A percentile compares a stretch with the other conserved stretches of the same genome.
Conservation (phyloP, 441 rosid genomes). For the Corymbia calophylla region DNA sequence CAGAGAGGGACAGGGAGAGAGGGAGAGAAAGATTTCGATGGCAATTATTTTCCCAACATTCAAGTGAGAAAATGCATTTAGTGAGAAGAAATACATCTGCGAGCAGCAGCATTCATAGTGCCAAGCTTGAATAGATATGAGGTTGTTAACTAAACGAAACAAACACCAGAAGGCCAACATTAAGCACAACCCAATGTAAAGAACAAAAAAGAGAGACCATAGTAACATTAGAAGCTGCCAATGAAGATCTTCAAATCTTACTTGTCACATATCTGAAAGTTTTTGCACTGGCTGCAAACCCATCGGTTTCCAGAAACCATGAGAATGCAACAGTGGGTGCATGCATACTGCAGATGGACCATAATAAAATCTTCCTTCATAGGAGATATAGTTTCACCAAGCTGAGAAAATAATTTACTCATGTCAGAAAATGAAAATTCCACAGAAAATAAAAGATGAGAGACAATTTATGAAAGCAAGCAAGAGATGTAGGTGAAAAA, state of each 20-base stretch:
- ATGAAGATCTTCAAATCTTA: conserved; percentile 24
- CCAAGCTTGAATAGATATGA: neutral
- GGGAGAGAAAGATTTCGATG: neutral
- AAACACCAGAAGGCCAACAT: neutral
- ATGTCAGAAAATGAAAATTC: neutral
- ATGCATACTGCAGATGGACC: conserved; percentile 95
- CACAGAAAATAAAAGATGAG: neutral
- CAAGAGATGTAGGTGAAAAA: conserved; percentile 7
- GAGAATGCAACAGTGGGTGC: conserved; percentile 78
- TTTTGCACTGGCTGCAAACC: conserved; percentile 95
- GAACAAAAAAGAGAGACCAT: neutral
- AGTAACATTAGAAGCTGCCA: neutral
- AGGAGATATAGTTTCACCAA: conserved; percentile 96
- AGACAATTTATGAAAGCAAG: neutral
- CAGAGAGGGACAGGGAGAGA: too few relatives aligned
- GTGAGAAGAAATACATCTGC: neutral
- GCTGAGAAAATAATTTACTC: conserved; percentile 38
- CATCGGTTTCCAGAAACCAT: conserved; percentile 93
- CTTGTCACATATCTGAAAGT: conserved; percentile 94
- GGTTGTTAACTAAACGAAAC: neutral
- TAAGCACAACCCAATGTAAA: neutral
- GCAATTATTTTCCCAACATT: neutral
- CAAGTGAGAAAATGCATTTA: neutral
- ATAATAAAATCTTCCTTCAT: conserved; percentile 99
- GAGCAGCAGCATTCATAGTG: neutral